Conservation (phyloP, 257 asterid genomes). For the Solanum acaule region DNA sequence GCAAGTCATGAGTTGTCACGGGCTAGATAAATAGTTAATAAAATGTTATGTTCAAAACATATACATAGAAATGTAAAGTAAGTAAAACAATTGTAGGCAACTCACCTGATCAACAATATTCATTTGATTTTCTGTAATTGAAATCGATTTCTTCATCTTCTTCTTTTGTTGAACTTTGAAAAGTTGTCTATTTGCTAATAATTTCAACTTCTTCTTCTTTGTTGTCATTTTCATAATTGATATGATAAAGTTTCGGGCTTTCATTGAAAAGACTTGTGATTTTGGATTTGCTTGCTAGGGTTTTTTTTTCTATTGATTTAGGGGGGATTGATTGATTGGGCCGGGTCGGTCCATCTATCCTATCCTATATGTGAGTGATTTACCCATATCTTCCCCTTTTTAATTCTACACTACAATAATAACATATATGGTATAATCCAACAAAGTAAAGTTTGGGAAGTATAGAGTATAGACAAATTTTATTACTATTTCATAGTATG, state of each 20-base stretch:
- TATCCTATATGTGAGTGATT: too few species aligned
- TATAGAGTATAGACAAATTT: too few species aligned
- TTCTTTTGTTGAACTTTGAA: background rate
- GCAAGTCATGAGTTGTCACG: background rate
- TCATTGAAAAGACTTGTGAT: background rate
- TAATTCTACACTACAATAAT: too few species aligned
- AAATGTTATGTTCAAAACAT: background rate
- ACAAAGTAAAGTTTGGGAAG: too few species aligned
- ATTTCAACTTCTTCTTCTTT: too few species aligned
- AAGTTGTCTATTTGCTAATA: too few species aligned
- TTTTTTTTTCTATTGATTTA: background rate
- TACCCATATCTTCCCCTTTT: too few species aligned
- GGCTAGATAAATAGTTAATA: background rate
- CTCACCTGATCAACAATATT: background rate
- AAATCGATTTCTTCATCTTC: background rate
- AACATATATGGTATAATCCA: too few species aligned
- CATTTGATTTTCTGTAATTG: background rate
- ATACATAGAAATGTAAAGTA: background rate
- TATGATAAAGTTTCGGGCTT: background rate
- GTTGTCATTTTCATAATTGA: too few species aligned
- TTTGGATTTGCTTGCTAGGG: background rate
- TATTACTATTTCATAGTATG: too few species aligned
- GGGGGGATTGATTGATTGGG: background rate
- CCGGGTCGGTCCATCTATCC: background rate
- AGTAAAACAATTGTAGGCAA: background rate